Conservation (phyloP, 371 early-diverging fungal species). For the Rhizopus arrhizus region DNA sequence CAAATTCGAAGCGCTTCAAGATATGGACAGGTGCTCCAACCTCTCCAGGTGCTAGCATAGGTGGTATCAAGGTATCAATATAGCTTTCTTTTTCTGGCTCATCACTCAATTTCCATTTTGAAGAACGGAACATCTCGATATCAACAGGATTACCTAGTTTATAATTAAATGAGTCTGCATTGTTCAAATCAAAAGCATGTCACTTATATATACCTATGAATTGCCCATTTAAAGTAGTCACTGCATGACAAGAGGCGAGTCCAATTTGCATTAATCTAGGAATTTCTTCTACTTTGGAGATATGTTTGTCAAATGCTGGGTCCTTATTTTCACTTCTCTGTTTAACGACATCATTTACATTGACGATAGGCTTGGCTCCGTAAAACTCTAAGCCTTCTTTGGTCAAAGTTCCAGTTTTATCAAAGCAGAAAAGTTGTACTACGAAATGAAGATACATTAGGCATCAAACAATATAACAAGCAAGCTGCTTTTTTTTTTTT, state of each 20-base stretch:
- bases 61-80: slow-evolving; percentile 50
- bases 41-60: slow-evolving; percentile 25
- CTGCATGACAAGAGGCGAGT: slow-evolving; percentile 82
- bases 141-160: slow-evolving; percentile 80
- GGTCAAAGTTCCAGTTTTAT: slow-evolving; percentile 69
- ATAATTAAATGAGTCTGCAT: background rate
- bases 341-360: slow-evolving; percentile 36
- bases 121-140: slow-evolving; percentile 86
- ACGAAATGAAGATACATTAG: slow-evolving; percentile 25
- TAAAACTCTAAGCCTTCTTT: slow-evolving; percentile 66
- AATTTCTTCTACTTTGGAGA: slow-evolving; percentile 35
- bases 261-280: slow-evolving; percentile 60
- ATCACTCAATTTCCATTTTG: slow-evolving; percentile 52
- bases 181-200: background rate
- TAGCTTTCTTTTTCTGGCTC: slow-evolving; percentile 31
- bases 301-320: slow-evolving; percentile 34
- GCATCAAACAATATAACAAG: slow-evolving; percentile 21
- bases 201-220: slow-evolving; percentile 45
- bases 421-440: slow-evolving; percentile 91
- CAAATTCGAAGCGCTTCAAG: slow-evolving; percentile 84
- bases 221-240: slow-evolving; percentile 68
- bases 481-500: slow-evolving; percentile 10
- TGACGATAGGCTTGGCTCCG: slow-evolving; percentile 43
- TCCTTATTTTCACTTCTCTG: slow-evolving; percentile 19
- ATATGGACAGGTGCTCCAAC: slow-evolving; percentile 46